phyloP scores from a whole-genome alignment of 1,284 basidiomycete genomes.

The Trichosporon sp. region DNA sequence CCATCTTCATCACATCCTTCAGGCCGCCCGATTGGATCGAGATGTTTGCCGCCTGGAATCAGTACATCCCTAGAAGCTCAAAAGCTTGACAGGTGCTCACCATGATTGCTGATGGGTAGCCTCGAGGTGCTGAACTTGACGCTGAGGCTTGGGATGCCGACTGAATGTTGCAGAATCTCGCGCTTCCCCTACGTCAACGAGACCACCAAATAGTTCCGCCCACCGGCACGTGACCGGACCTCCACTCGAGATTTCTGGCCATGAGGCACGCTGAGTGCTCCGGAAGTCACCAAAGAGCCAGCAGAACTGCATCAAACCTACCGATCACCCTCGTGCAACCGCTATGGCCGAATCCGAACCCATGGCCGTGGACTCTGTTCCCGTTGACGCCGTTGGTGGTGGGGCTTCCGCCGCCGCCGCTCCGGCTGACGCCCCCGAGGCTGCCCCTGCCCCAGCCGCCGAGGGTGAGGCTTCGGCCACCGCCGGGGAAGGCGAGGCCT shows the following conservation, averaged over 20 bases:
- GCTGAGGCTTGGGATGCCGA: not conserved
- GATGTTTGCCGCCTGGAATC: constrained; percentile 48
- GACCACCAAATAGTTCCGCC: constrained; percentile 7
- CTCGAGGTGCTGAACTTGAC: not conserved
- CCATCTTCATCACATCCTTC: constrained; percentile 89
- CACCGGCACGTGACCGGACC: constrained; percentile 11
- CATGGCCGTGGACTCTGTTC: not conserved
- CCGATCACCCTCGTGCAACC: not conserved
- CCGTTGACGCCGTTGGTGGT: not conserved
- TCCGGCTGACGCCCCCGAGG: not conserved
- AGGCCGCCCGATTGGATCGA: constrained; percentile 52
- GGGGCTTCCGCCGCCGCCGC: not conserved
- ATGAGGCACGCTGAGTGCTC: not conserved
- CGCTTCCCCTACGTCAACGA: constrained; percentile 1
- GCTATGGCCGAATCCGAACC: not conserved
- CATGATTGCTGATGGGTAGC: constrained; percentile 1
- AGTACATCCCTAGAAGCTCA: not conserved
- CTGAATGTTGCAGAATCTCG: constrained; percentile 1
- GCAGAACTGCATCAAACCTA: not conserved
- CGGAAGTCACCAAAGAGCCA: not conserved
- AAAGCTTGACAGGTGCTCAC: not conserved
- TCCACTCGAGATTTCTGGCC: constrained; percentile 16
- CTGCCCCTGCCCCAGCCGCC: no score
- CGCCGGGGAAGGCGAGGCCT: not conserved
- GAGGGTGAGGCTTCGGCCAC: not conserved